Evolutionary conservation across 2,329 filamentous ascomycete genomes (phyloP).

Genomic region (Colletotrichum lindemuthianum): DNA sequence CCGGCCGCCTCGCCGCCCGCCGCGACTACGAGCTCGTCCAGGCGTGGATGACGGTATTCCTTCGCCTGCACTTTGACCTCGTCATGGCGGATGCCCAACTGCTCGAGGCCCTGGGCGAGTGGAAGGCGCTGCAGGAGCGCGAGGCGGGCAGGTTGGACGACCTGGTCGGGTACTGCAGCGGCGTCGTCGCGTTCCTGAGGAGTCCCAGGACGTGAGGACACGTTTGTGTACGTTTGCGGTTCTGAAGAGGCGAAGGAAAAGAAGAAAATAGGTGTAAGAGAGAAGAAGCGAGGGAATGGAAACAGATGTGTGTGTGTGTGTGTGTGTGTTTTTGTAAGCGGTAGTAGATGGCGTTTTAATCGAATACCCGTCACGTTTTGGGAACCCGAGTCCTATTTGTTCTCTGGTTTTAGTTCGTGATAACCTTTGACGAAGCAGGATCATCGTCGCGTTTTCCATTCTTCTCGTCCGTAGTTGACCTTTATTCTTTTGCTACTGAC

Average conservation of each 20-base stretch:
- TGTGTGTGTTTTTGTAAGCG: too few relatives aligned
- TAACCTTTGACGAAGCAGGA: too few relatives aligned
- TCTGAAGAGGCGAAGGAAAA: neutral
- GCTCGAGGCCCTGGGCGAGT: slow-evolving; percentile 69
- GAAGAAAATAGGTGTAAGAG: neutral
- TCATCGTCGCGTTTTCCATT: too few relatives aligned
- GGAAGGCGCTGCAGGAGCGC: slow-evolving; percentile 76
- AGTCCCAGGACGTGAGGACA: slow-evolving; percentile 60
- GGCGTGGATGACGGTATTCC: slow-evolving; percentile 96
- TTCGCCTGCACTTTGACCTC: slow-evolving; percentile 77
- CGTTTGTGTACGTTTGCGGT: neutral
- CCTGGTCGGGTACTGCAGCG: slow-evolving; percentile 87
- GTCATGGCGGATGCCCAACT: slow-evolving; percentile 63
- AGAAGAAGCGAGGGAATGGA: too few relatives aligned
- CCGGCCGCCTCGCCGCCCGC: slow-evolving; percentile 71
- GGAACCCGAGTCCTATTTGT: too few relatives aligned
- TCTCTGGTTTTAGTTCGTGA: too few relatives aligned
- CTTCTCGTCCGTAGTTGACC: too few relatives aligned
- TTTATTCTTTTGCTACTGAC: too few relatives aligned
- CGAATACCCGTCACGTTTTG: too few relatives aligned
- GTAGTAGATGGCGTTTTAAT: too few relatives aligned
- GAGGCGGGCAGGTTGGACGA: slow-evolving; percentile 78
- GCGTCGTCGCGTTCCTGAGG: slow-evolving; percentile 85
- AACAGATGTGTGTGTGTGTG: too few relatives aligned
- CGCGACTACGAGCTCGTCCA: slow-evolving; percentile 94